These are phyloP conservation scores for Tetrahymena elliotti DNA, from an alignment of 73 alveolate species.

Conservation along the genomic window DNA sequence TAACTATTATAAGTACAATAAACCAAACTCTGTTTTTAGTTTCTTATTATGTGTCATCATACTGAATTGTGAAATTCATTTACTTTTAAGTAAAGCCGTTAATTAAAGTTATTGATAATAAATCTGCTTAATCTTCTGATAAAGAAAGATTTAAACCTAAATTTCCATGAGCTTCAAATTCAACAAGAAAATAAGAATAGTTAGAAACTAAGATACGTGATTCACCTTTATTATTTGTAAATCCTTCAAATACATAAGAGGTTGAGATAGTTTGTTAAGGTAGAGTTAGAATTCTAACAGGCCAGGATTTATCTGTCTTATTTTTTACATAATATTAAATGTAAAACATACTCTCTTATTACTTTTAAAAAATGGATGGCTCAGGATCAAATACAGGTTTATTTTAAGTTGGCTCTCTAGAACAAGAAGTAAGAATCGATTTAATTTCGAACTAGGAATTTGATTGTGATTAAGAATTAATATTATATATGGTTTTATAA, in stretches of 20 bases:
- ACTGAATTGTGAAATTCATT: background rate
- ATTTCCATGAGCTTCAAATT: background rate
- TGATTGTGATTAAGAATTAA: background rate
- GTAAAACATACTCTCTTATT: background rate
- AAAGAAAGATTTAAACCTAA: background rate
- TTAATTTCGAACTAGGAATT: background rate
- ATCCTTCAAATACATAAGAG: background rate
- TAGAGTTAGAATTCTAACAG: background rate
- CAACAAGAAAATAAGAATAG: background rate
- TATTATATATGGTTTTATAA: background rate
- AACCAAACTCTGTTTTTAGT: background rate
- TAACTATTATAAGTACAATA: background rate
- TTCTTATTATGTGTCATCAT: background rate
- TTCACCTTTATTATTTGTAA: background rate
- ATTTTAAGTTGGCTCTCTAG: background rate
- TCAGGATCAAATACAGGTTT: background rate
- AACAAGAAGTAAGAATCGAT: background rate
- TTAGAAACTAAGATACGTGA: background rate
- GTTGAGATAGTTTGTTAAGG: background rate
- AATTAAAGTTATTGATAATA: background rate
- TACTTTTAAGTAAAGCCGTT: background rate
- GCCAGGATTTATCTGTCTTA: background rate
- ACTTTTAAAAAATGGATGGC: background rate
- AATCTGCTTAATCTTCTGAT: background rate
- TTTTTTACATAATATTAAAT: background rate